Evolutionary conservation across 495 filamentous ascomycete genomes (phyloP), one percentile per base, ranked within the genome.

Genomic region (Neohortaea acidophila): DNA sequence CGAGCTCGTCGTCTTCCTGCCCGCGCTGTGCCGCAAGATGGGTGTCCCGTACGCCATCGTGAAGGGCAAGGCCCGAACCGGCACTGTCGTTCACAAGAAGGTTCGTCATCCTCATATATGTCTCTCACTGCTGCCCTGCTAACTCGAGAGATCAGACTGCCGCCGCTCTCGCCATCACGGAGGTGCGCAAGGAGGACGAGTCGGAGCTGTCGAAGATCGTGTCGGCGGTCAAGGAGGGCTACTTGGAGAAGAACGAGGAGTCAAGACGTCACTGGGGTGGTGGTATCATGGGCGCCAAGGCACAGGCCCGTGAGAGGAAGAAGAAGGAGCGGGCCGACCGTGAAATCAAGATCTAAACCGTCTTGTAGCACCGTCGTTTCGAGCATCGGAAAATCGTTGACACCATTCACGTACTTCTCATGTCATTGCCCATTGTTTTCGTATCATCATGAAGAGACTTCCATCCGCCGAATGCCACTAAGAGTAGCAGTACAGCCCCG

Each of bases 71-170:
- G 87, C 91, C 51, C 76, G 91, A 65, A 82, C 96, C 55, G 91
- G 91, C 54, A 94, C 89, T 44, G 85, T 96, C 54, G 86, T 99
- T 56, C 91, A 96, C 81, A 91, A 99, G 77, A 99, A 97, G 81
- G 81, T 85, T 59, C 25, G 59, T 20, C 20, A 27, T 36, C 2
- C 2, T 4, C 1, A 19, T 40, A 20, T 13, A 7, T 11, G 29
- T n/a, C 38, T 43, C 28, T 44, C 25, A 13, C 18, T 38, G 20
- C 19, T 21, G 8, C 9, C n/a, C 10, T n/a, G n/a, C n/a, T n/a
- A n/a, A n/a, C n/a, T n/a, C n/a, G n/a, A n/a, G n/a, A n/a, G n/a
- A n/a, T n/a, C 43, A 86, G 91, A 96, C 91, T 48, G 81, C 91
- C 61, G 85, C 91, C 49, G 91, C 94, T 38, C 75, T 96, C 49